These are phyloP conservation scores for Diplocarpon rosae DNA, from an alignment of 2,329 filamentous ascomycete genomes.

Conservation along the genomic window DNA sequence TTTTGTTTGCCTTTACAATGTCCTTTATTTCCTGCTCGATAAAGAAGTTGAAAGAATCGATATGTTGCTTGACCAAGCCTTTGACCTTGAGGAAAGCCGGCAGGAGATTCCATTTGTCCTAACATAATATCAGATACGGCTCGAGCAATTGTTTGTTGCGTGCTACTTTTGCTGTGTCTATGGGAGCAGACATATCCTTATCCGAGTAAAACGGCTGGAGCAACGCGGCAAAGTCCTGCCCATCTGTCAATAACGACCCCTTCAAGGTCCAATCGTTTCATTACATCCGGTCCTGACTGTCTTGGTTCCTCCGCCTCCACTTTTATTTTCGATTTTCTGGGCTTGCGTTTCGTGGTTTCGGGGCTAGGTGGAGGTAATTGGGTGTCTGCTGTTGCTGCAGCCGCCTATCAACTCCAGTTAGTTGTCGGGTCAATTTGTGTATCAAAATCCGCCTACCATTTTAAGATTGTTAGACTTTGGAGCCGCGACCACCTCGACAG, in stretches of 20 bases:
- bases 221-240: slow-evolving; percentile 46
- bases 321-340: slow-evolving; percentile 12
- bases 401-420: slow-evolving; percentile 4
- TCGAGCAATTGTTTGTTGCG: background rate
- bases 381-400: background rate
- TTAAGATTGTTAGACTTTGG: slow-evolving; percentile 10
- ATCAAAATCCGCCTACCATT: slow-evolving; percentile 7
- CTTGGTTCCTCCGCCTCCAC: slow-evolving; percentile 7
- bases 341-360: slow-evolving; percentile 20
- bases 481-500: slow-evolving; percentile 16
- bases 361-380: slow-evolving; percentile 2
- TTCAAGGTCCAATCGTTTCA: background rate
- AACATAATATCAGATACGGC: slow-evolving; percentile 33
- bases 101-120: slow-evolving; percentile 94
- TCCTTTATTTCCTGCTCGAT: slow-evolving; percentile 94
- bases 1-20: slow-evolving; percentile 84
- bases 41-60: slow-evolving; percentile 96
- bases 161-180: slow-evolving; percentile 45
- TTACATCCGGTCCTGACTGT: slow-evolving; percentile 18
- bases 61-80: slow-evolving; percentile 78
- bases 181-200: slow-evolving; percentile 51
- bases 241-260: slow-evolving; percentile 2
- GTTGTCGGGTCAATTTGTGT: background rate
- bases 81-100: slow-evolving; percentile 98
- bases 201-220: slow-evolving; percentile 61